phyloP scores from a whole-genome alignment of 148 eudicot genomes.

The Arbutus unedo region DNA sequence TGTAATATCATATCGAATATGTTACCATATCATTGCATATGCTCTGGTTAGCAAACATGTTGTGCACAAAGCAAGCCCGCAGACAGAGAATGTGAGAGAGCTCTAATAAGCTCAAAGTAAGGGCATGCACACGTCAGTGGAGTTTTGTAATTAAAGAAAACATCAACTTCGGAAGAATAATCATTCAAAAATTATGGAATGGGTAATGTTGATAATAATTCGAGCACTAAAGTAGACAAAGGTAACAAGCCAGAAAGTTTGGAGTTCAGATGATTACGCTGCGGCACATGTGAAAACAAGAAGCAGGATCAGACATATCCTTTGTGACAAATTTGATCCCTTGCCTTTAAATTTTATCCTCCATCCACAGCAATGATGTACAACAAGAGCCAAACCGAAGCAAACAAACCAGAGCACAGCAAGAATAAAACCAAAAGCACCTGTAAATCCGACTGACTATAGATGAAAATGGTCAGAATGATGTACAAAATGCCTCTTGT shows the following conservation, averaged over 20 bases:
- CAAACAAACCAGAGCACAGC: constrained; percentile 66
- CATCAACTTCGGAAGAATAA: background rate
- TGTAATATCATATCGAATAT: background rate
- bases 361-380: constrained; percentile 76
- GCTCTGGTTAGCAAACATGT: too few relatives aligned
- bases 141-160: background rate
- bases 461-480: constrained; percentile 24
- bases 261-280: constrained; percentile 58
- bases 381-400: constrained; percentile 67
- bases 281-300: constrained; percentile 76
- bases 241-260: background rate
- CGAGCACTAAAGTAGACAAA: background rate
- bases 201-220: background rate
- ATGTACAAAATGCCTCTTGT: background rate
- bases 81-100: background rate
- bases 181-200: background rate
- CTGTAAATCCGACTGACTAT: constrained; percentile 98
- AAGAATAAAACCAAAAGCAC: constrained; percentile 65
- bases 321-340: constrained; percentile 41
- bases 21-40: background rate
- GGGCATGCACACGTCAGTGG: background rate
- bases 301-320: constrained; percentile 59
- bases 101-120: background rate
- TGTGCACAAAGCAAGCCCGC: background rate
- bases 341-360: constrained; percentile 52